phyloP scores from a whole-genome alignment of 768 basidiomycete species.

The Cystobasidium ongulense region DNA sequence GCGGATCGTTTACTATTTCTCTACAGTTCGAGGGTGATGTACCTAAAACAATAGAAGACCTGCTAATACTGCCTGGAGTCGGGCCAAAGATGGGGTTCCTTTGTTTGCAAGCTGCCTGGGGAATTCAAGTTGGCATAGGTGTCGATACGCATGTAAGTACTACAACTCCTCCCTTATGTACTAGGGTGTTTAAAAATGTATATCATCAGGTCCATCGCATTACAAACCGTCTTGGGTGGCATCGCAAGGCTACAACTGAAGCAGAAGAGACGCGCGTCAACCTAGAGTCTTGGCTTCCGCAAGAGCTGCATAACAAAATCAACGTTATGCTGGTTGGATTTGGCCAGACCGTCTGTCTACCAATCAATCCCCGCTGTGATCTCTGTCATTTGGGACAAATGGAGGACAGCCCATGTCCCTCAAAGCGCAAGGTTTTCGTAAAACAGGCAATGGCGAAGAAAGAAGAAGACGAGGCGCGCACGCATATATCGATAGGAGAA shows the following conservation, averaged over 20 bases:
- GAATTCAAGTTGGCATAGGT: constrained; percentile 60
- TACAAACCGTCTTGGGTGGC: constrained; percentile 88
- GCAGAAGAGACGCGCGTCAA: constrained; percentile 74
- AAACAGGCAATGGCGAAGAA: constrained; percentile 29
- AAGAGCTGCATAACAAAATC: constrained; percentile 36
- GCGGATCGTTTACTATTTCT: constrained; percentile 48
- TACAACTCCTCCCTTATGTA: not conserved
- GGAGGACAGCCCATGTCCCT: constrained; percentile 33
- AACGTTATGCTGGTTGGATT: constrained; percentile 43
- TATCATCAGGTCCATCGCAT: constrained; percentile 65
- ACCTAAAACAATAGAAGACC: constrained; percentile 75
- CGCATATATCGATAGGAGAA: constrained; percentile 4
- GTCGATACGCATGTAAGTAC: constrained; percentile 78
- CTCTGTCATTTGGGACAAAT: constrained; percentile 31
- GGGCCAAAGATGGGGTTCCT: constrained; percentile 96
- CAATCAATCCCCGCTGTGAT: constrained; percentile 36
- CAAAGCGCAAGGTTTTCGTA: constrained; percentile 30
- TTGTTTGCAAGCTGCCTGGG: constrained; percentile 36
- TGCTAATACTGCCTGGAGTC: constrained; percentile 80
- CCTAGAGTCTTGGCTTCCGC: constrained; percentile 41
- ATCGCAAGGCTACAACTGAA: constrained; percentile 68
- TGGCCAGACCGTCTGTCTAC: constrained; percentile 40
- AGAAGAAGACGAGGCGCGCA: constrained; percentile 11
- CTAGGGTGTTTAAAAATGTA: too few species aligned
- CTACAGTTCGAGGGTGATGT: constrained; percentile 75